Conservation (phyloP, 306 rosid species). For the Sphenostylis stenocarpa region DNA sequence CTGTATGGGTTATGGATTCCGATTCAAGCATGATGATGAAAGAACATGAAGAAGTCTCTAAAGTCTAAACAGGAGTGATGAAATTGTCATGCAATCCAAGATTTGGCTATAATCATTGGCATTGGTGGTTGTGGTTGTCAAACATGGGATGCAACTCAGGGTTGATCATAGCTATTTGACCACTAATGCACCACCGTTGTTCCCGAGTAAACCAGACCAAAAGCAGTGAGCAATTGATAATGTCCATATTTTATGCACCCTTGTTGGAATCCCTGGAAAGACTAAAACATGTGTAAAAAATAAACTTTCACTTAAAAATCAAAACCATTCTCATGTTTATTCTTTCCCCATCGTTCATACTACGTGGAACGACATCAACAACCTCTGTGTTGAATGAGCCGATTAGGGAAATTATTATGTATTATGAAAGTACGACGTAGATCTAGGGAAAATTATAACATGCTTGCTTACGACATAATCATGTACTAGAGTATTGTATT, state of each 20-base stretch:
- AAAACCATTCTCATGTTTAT: not conserved
- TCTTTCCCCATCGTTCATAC: not conserved
- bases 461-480: not conserved
- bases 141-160: conserved; percentile 37
- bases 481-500: not conserved
- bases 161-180: conserved; percentile 37
- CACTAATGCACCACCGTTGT: conserved; percentile 33
- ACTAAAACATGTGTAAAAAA: not conserved
- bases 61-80: conserved; percentile 36
- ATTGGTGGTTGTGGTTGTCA: conserved; percentile 34
- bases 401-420: not conserved
- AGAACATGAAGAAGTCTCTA: conserved; percentile 19
- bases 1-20: not conserved
- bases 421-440: not conserved
- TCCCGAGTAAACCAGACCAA: conserved; percentile 33
- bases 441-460: not conserved
- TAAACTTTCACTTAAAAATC: not conserved
- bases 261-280: conserved; percentile 21
- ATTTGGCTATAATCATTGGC: conserved; percentile 36
- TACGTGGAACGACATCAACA: not conserved
- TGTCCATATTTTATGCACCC: conserved; percentile 2
- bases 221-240: conserved; percentile 27
- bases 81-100: conserved; percentile 37
- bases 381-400: not conserved
- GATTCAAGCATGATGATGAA: conserved; percentile 28